A percentile compares a stretch with the other conserved stretches of the same genome.
Conservation (phyloP, 2,329 filamentous ascomycete species). For the Exophiala sp. region DNA sequence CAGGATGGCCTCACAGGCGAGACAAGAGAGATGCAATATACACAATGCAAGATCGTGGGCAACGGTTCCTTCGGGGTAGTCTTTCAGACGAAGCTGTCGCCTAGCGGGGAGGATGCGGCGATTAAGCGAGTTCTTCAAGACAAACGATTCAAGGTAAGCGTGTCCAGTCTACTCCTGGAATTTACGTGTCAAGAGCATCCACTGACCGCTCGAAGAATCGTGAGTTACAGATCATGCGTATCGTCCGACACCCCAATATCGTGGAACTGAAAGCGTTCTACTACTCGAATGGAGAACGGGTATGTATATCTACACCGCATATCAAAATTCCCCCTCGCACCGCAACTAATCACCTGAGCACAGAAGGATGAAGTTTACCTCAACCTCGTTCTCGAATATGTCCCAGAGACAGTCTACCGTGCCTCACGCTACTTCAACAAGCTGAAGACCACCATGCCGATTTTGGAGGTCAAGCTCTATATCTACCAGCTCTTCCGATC, state of each 20-base stretch:
- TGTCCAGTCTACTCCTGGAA: not conserved
- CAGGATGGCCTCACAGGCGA: slow-evolving; percentile 97
- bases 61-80: slow-evolving; percentile 98
- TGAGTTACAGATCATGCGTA: slow-evolving; percentile 99
- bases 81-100: slow-evolving; percentile 97
- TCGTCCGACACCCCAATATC: slow-evolving; percentile 97
- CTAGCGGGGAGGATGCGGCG: slow-evolving; percentile 95
- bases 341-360: not conserved
- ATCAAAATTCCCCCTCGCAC: not conserved
- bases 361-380: slow-evolving; percentile 98
- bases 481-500: slow-evolving; percentile 99
- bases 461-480: slow-evolving; percentile 97
- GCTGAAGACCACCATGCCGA: slow-evolving; percentile 99
- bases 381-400: slow-evolving; percentile 95
- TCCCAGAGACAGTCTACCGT: slow-evolving; percentile 96
- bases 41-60: slow-evolving; percentile 98
- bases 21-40: slow-evolving; percentile 94
- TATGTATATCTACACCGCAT: slow-evolving; percentile 46
- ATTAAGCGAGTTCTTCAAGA: slow-evolving; percentile 99
- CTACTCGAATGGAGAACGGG: slow-evolving; percentile 97
- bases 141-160: slow-evolving; percentile 93
- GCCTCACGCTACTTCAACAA: slow-evolving; percentile 99
- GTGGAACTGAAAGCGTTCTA: slow-evolving; percentile 99
- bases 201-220: slow-evolving; percentile 65
- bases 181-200: slow-evolving; percentile 3